Conservation (phyloP, 106 monocot species). For the Acorus calamus region DNA sequence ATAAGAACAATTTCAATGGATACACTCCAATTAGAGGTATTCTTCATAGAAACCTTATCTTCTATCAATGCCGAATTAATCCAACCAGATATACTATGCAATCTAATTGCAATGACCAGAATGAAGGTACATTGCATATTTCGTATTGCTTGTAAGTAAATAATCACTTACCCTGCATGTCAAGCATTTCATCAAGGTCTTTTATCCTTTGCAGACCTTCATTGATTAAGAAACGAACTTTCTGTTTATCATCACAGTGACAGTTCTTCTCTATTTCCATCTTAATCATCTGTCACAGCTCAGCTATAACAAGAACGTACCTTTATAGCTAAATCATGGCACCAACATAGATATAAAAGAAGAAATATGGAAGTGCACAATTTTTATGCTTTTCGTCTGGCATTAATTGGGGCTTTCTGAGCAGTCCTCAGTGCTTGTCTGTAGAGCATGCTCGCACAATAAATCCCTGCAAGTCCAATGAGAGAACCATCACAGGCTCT, state of each 20-base stretch:
- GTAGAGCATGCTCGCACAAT: constrained; percentile 63
- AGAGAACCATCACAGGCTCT: constrained; percentile 45
- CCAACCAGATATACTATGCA: too few species aligned
- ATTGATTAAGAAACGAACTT: constrained; percentile 66
- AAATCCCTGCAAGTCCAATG: constrained; percentile 71
- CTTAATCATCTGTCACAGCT: constrained; percentile 38
- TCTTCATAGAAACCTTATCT: too few species aligned
- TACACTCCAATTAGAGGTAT: too few species aligned
- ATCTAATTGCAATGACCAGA: too few species aligned
- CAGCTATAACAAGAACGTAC: constrained; percentile 31
- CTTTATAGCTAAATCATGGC: background rate
- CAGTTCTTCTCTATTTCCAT: constrained; percentile 68
- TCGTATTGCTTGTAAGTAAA: too few species aligned
- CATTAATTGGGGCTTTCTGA: constrained; percentile 46
- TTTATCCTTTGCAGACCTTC: constrained; percentile 75
- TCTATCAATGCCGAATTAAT: too few species aligned
- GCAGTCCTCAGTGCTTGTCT: constrained; percentile 54
- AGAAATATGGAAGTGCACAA: background rate
- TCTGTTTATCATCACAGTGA: constrained; percentile 56
- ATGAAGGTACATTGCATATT: too few species aligned
- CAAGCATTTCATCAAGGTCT: constrained; percentile 84
- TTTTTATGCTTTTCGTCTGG: constrained; percentile 38
- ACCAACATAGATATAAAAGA: background rate
- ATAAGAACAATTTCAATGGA: too few species aligned
- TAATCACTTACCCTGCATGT: constrained; percentile 74